Conservation (phyloP, 495 filamentous ascomycete species). For the Haplographium delicatum region DNA sequence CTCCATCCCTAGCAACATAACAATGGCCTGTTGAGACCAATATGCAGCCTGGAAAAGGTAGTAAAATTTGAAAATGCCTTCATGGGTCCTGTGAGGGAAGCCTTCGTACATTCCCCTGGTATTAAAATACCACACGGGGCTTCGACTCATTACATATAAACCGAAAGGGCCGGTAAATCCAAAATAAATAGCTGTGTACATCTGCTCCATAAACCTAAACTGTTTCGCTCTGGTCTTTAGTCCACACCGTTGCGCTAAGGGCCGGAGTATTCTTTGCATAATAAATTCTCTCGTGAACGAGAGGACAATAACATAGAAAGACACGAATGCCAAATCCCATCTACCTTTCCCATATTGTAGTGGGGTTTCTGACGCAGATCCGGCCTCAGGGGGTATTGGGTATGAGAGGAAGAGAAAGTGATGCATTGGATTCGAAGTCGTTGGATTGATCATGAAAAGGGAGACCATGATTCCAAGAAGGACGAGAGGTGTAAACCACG, state of each 20-base stretch:
- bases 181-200: slow-evolving; percentile 93
- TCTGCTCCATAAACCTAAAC: slow-evolving; percentile 91
- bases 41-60: slow-evolving; percentile 93
- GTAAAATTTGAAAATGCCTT: slow-evolving; percentile 84
- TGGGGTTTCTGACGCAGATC: slow-evolving; percentile 42
- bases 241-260: slow-evolving; percentile 61
- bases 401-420: slow-evolving; percentile 91
- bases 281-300: slow-evolving; percentile 91
- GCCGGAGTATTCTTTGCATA: slow-evolving; percentile 87
- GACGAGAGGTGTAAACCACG: slow-evolving; percentile 73
- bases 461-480: slow-evolving; percentile 56
- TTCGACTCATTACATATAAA: slow-evolving; percentile 82
- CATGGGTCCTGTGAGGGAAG: slow-evolving; percentile 81
- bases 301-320: slow-evolving; percentile 82
- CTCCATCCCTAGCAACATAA: slow-evolving; percentile 84
- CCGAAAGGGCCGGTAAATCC: slow-evolving; percentile 75
- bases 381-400: slow-evolving; percentile 36
- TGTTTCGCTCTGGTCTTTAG: slow-evolving; percentile 72
- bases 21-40: slow-evolving; percentile 92
- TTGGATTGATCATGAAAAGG: slow-evolving; percentile 73
- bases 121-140: slow-evolving; percentile 95
- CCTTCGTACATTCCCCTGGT: slow-evolving; percentile 80
- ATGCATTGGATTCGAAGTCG: slow-evolving; percentile 71
- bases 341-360: slow-evolving; percentile 83
- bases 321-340: slow-evolving; percentile 76